Evolutionary conservation across 2,329 filamentous ascomycete species (phyloP), one percentile per base, ranked within the genome.

Genomic region (Talaromyces atroroseus): DNA sequence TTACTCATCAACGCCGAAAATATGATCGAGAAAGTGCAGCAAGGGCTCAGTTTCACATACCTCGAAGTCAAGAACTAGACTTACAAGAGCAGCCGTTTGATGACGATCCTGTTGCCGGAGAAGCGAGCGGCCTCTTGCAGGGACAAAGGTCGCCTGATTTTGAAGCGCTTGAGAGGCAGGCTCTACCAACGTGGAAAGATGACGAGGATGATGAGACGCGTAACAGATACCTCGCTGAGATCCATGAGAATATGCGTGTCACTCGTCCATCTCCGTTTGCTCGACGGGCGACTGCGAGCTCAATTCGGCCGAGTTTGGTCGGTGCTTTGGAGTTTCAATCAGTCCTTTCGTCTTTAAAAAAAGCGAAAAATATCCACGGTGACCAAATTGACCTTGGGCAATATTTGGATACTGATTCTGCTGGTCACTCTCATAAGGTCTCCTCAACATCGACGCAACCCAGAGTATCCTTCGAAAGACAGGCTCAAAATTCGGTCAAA

Each of bases 321-420:
- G 94, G 94, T 45, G 94, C 90, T 8, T 78, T 99, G 57, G 94
- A 99, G 72, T 99, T 99, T 65, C 83, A 92, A 64, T 92, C 92
- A 2, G 87, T 96, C 2, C 77, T 99, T 47, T 87, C 89, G n/a
- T 91, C 91, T 2, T 75, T 99, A 56, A 86, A 95, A 65, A 88
- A 86, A 61, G 89, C 90, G 56, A 84, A 89, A 66, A 94, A 90
- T 61, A 82, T 89, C 24, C 84, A 86, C 63, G 81, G 88, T 18
- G 82, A 85, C 45, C 82, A 85, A 2, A 85, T 95, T 59, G 80
- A 85, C 61, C 73, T 84, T 23, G 82, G 88, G 58, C 83, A 86
- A 64, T 87, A 87, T 66, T 89, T 65, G 60, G 58, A 54, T 46
- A 36, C 38, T 20, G 40, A 54, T 49, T 42, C 46, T n/a, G 55